These are phyloP conservation scores for Penicillium chermesinum DNA, from an alignment of 495 filamentous ascomycete genomes.

Conservation along the genomic window DNA sequence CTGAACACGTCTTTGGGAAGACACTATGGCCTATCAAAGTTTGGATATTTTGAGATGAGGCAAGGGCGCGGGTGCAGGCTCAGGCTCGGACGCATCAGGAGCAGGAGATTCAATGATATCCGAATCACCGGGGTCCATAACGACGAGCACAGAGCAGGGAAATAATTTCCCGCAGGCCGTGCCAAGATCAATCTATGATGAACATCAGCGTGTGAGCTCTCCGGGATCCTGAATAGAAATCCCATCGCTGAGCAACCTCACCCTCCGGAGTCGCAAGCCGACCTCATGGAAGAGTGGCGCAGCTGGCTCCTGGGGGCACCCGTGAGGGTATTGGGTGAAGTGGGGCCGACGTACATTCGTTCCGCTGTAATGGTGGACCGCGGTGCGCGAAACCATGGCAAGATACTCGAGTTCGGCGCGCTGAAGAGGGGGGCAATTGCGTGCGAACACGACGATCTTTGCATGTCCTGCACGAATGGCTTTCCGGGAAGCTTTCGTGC, in stretches of 20 bases:
- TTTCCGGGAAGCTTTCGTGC: constrained; percentile 97
- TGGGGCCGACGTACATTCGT: constrained; percentile 78
- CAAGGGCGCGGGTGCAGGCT: no score
- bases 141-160: constrained; percentile 83
- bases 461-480: constrained; percentile 66
- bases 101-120: background rate
- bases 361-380: constrained; percentile 95
- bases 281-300: constrained; percentile 29
- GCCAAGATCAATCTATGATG: constrained; percentile 38
- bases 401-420: constrained; percentile 94
- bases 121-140: constrained; percentile 94
- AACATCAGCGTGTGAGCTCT: constrained; percentile 12
- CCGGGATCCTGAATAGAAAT: constrained; percentile 20
- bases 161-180: constrained; percentile 84
- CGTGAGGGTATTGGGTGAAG: constrained; percentile 8
- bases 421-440: constrained; percentile 92
- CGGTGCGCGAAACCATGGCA: constrained; percentile 89
- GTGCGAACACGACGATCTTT: constrained; percentile 72
- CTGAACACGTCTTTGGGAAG: no score
- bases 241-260: constrained; percentile 51
- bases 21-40: no score
- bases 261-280: constrained; percentile 51
- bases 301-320: constrained; percentile 25
- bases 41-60: no score
- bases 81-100: no score